Evolutionary conservation across 495 filamentous ascomycete species (phyloP), one percentile per base, ranked within the genome.

Genomic region (Lasiosphaeria hispida): DNA sequence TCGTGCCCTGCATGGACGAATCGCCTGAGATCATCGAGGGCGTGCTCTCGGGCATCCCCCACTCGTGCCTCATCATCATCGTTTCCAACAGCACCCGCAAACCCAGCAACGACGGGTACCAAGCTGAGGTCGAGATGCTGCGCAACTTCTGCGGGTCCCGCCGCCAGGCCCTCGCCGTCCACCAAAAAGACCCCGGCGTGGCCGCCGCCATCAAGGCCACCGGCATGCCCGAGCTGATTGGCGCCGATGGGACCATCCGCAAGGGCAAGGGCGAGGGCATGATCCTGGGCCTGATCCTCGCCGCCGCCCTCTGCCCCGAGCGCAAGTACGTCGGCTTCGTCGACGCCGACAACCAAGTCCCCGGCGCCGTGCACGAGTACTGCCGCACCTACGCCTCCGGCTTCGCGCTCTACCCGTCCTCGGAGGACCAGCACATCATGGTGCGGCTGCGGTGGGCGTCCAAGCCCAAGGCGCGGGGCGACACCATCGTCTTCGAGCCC

Each of bases 201-300:
- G 65, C 64, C 10, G 23, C 44, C 0, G 64, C 67, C 1, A 53
- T 71, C n/a, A 17, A 36, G 0, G 52, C 38, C 0, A 35, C 60
- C 10, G 67, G 65, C 34, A 57, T 70, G 48, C 10, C 55, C 4
- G 48, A 60, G 38, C 30, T 66, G 4, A 3, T 64, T 33, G 49
- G 48, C 42, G 13, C 36, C 7, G 17, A 11, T 1, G 42, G 45
- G 37, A 48, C 14, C 41, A 60, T 70, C 51, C 54, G 59, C 40
- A 57, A 68, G 42, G 69, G 69, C 36, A 71, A 71, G 57, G 69
- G 69, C 5, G 69, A 71, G 61, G 69, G 64, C 39, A 71, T 71
- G 65, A 44, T 70, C 7, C 61, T 71, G 3, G 69, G 62, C n/a
- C 59, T 66, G 1, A 67, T 67, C 10, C 11, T 71, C 7, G 61